These are phyloP conservation scores for Aspergillus panamensis DNA, from an alignment of 495 filamentous ascomycete species.

Conservation along the genomic window DNA sequence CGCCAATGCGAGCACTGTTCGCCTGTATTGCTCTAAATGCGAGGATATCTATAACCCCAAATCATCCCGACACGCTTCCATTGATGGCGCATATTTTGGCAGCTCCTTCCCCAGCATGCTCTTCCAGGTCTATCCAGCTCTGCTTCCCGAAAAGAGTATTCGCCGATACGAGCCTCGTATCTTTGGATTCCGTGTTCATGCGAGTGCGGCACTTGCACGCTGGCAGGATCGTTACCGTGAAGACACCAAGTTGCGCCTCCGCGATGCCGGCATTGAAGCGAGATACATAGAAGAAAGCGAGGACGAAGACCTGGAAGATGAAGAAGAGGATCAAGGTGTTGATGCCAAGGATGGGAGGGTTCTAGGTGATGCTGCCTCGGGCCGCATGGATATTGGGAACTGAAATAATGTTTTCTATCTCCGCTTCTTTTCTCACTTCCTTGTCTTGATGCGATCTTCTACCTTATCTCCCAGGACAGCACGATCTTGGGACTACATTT, in stretches of 20 bases:
- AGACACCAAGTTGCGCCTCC: conserved; percentile 68
- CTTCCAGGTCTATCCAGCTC: conserved; percentile 92
- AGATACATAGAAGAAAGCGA: conserved; percentile 56
- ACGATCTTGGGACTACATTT: not conserved
- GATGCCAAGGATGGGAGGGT: conserved; percentile 32
- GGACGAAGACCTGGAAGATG: conserved; percentile 49
- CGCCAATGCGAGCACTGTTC: conserved; percentile 79
- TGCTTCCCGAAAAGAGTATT: conserved; percentile 79
- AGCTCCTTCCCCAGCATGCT: conserved; percentile 98
- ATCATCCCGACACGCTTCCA: conserved; percentile 88
- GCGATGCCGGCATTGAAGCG: conserved; percentile 50
- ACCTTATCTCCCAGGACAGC: not conserved
- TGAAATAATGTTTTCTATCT: conserved; percentile 28
- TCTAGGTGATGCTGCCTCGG: conserved; percentile 39
- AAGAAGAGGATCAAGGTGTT: conserved; percentile 38
- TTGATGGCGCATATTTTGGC: conserved; percentile 98
- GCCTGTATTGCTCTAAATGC: conserved; percentile 94
- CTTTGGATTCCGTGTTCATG: conserved; percentile 94
- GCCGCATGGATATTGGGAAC: conserved; percentile 44
- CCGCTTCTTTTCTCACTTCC: not conserved
- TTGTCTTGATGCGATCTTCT: not conserved
- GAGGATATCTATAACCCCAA: conserved; percentile 99
- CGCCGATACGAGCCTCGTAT: conserved; percentile 84
- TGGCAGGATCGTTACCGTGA: conserved; percentile 85
- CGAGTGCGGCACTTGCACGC: conserved; percentile 77